A percentile compares a stretch with the other conserved stretches of the same genome.
These are phyloP conservation scores for Lippia alba DNA, from an alignment of 305 asterid genomes.

Conservation along the genomic window DNA sequence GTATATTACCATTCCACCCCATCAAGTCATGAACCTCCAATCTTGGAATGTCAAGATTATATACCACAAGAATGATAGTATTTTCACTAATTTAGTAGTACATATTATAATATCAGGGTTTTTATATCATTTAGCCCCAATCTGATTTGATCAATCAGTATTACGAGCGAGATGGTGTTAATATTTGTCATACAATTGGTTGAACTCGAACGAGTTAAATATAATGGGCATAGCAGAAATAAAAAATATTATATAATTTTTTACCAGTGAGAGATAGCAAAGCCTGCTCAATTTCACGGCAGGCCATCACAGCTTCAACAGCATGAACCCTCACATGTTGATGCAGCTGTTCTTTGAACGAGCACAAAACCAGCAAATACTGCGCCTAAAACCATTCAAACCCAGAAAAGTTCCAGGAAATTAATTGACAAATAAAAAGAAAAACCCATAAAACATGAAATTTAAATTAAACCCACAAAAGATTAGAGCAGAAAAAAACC, in stretches of 20 bases:
- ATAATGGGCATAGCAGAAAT: neutral
- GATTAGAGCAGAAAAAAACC: conserved; percentile 8
- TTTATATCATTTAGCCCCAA: too few species aligned
- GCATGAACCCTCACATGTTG: conserved; percentile 89
- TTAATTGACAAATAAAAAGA: too few species aligned
- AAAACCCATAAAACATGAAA: neutral
- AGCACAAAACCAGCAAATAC: conserved; percentile 66
- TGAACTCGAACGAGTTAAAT: too few species aligned
- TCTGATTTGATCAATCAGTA: too few species aligned
- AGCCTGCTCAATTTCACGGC: conserved; percentile 83
- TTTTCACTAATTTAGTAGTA: too few species aligned
- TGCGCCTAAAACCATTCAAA: conserved; percentile 53
- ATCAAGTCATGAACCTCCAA: too few species aligned
- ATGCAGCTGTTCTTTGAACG: conserved; percentile 89
- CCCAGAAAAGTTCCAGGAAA: neutral
- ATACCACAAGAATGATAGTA: too few species aligned
- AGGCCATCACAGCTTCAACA: conserved; percentile 91
- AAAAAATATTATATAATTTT: neutral
- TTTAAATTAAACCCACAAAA: neutral
- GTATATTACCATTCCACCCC: too few species aligned
- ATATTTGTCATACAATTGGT: too few species aligned
- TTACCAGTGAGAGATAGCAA: conserved; percentile 77
- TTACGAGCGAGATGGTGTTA: too few species aligned
- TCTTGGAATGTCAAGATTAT: too few species aligned
- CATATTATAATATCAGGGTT: too few species aligned